Base-by-base conservation (phyloP, 2,329 filamentous ascomycete genomes). In the Magnaporthiopsis rhizophila region DNA sequence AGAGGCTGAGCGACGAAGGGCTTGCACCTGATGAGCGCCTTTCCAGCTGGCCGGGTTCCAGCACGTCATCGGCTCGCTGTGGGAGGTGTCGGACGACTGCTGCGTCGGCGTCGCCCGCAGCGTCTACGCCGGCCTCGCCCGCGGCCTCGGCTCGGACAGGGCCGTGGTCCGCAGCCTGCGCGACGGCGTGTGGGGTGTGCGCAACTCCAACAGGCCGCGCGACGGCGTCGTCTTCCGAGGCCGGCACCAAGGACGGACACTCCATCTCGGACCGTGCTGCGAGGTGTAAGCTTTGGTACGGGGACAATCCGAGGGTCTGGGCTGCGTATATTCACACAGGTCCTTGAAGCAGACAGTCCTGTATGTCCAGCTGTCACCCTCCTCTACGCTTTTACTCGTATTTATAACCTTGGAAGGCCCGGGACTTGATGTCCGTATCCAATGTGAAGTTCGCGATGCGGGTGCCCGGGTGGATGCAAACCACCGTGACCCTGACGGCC, bases 121-220 rank as follows among this genome's bases (percentile, higher is more conserved):
- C 15, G 81, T 89, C 67, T 86, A 89, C 72, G 77, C 80, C 26
- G 86, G 89, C 5, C 84, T 89, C 59, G 86, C 5, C 24, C 57
- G 57, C 28, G 57, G 57, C 28, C n/a, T 58, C 24, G 24, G 24
- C 57, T 26, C 57, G 24, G 24, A 13, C 24, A 9, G n/a, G 24
- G 57, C 57, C 28, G 57, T 58, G 57, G 57, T n/a, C 24, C 57
- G 57, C 57, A 24, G 57, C 28, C 9, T 58, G 57, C 57, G 28
- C 57, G 24, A 58, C 57, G 57, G 57, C 57, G 57, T 30, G 57
- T 13, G 57, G 57, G 24, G 15, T 4, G 15, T 58, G 57, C 57
- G 24, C 57, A 8, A 58, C 24, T 30, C 45, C 21, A n/a, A 8
- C 3, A 18, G 45, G 15, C 21, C 15, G 45, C 15, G 21, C 45